phyloP scores from a whole-genome alignment of 371 early-diverging fungal genomes.

The Dichotomocladium elegans region DNA sequence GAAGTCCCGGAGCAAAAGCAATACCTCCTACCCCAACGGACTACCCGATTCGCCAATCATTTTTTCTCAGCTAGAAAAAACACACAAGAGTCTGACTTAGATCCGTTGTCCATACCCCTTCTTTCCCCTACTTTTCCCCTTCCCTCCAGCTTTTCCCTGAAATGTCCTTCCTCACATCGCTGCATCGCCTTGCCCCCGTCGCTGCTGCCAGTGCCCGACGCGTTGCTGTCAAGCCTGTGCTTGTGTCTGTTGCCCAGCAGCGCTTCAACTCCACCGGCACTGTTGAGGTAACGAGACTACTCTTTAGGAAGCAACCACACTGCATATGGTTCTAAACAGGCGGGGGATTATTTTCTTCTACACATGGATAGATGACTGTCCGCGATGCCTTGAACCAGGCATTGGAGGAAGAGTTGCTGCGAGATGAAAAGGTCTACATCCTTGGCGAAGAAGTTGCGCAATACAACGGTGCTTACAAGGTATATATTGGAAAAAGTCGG shows the following conservation, averaged over 20 bases:
- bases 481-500: conserved; percentile 44
- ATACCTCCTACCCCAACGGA: conserved; percentile 2
- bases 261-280: conserved; percentile 38
- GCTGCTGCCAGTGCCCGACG: conserved; percentile 26
- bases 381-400: conserved; percentile 98
- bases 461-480: conserved; percentile 99
- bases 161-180: conserved; percentile 43
- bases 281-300: conserved; percentile 35
- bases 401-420: conserved; percentile 96
- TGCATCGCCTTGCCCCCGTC: conserved; percentile 43
- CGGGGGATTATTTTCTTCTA: no score
- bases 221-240: conserved; percentile 31
- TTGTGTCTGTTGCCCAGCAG: conserved; percentile 25
- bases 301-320: no score
- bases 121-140: conserved; percentile 14
- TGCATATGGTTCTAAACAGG: no score
- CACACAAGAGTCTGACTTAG: background rate
- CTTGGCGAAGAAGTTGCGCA: conserved; percentile 98
- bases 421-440: conserved; percentile 90
- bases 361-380: conserved; percentile 92
- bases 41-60: conserved; percentile 1
- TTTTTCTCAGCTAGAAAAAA: conserved; percentile 4
- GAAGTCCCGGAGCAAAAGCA: no score
- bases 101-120: background rate
- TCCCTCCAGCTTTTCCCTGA: conserved; percentile 4